Conservation (phyloP, 1,139 yeast genomes). For the Geotrichum aggregatum region DNA sequence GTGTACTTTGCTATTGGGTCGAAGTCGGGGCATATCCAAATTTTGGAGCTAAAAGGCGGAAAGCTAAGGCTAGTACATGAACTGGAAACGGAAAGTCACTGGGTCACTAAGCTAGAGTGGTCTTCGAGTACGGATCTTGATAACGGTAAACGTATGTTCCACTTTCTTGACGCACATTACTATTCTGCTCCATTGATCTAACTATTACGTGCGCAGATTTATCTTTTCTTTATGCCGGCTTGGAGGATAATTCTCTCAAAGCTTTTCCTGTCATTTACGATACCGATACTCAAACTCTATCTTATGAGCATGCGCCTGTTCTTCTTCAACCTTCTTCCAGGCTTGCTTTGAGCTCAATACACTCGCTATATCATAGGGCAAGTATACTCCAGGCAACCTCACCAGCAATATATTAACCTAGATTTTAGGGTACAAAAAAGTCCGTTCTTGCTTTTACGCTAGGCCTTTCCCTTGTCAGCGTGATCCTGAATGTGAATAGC, state of each 20-base stretch:
- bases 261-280: constrained; percentile 12
- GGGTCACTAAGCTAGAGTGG: constrained; percentile 15
- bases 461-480: constrained; percentile 11
- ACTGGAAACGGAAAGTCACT: constrained; percentile 1
- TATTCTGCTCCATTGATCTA: not conserved
- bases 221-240: constrained; percentile 9
- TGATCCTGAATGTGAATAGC: not conserved
- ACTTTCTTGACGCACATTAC: not conserved
- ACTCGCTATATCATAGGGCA: constrained; percentile 2
- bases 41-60: constrained; percentile 7
- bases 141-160: constrained; percentile 6
- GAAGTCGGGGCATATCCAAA: constrained; percentile 10
- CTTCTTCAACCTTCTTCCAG: constrained; percentile 11
- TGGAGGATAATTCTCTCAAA: constrained; percentile 11
- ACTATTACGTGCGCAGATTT: not conserved
- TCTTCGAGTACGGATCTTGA: not conserved
- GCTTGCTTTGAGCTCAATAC: constrained; percentile 4
- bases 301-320: not conserved
- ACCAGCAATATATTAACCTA: not conserved
- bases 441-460: constrained; percentile 11
- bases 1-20: constrained; percentile 15
- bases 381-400: not conserved
- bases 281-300: not conserved
- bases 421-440: not conserved
- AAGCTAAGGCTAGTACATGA: not conserved